phyloP scores from a whole-genome alignment of 2,329 filamentous ascomycete species.

The Chlorencoelia australis region DNA sequence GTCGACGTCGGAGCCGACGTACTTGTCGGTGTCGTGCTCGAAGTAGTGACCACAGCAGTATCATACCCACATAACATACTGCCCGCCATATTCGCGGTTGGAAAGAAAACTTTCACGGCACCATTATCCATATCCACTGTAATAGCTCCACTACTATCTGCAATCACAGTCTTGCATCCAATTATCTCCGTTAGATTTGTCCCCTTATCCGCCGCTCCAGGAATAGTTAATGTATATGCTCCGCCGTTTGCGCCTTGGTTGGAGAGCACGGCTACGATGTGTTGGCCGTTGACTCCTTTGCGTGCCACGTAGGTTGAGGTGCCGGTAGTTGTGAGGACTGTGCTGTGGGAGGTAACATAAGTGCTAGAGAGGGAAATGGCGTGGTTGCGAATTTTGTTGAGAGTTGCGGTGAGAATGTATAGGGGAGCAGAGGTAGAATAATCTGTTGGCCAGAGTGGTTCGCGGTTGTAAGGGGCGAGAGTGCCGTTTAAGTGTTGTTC shows the following conservation, averaged over 20 bases:
- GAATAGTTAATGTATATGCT: conserved; percentile 2
- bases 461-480: conserved; percentile 32
- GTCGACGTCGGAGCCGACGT: not conserved
- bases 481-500: conserved; percentile 38
- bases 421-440: conserved; percentile 30
- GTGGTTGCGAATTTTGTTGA: conserved; percentile 13
- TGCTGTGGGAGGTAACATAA: conserved; percentile 9
- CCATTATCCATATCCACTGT: conserved; percentile 1
- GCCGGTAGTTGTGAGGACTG: conserved; percentile 10
- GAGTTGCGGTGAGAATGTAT: conserved; percentile 28
- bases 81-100: not conserved
- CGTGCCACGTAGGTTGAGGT: conserved; percentile 8
- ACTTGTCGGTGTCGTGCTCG: not conserved
- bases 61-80: conserved; percentile 1
- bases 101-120: conserved; percentile 3
- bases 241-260: conserved; percentile 27
- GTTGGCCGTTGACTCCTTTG: conserved; percentile 11
- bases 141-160: conserved; percentile 1
- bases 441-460: conserved; percentile 32
- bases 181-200: conserved; percentile 10
- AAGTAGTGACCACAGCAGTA: not conserved
- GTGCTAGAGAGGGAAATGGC: conserved; percentile 6
- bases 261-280: conserved; percentile 26
- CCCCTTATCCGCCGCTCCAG: conserved; percentile 6
- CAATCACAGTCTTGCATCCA: conserved; percentile 3